Conservation (phyloP, 2,329 filamentous ascomycete species). For the Cladosporium sp. region DNA sequence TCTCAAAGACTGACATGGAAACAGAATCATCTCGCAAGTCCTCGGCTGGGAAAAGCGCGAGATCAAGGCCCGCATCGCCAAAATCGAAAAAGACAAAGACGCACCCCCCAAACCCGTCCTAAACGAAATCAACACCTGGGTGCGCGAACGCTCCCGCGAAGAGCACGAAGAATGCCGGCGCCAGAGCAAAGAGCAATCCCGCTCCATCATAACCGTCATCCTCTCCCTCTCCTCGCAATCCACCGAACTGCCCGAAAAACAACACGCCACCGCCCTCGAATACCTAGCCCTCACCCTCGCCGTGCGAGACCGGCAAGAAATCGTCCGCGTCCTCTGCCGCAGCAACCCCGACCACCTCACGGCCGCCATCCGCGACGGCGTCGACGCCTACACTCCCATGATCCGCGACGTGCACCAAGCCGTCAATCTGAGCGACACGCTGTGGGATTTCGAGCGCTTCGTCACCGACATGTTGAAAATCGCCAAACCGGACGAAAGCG, state of each 20-base stretch:
- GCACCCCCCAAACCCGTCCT: conserved; percentile 59
- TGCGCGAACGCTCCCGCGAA: conserved; percentile 44
- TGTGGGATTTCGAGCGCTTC: conserved; percentile 65
- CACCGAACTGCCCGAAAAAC: conserved; percentile 50
- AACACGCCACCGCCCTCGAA: conserved; percentile 62
- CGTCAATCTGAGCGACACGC: conserved; percentile 65
- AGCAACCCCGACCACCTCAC: conserved; percentile 71
- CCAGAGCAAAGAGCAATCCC: conserved; percentile 49
- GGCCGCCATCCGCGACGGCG: conserved; percentile 58
- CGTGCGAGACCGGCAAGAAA: conserved; percentile 68
- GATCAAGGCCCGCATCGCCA: conserved; percentile 61
- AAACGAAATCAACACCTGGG: conserved; percentile 56
- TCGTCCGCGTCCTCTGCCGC: conserved; percentile 63
- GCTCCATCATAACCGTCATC: conserved; percentile 66
- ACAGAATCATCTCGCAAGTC: conserved; percentile 68
- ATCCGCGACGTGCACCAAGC: conserved; percentile 68
- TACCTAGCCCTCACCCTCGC: conserved; percentile 69
- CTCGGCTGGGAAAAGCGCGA: conserved; percentile 69
- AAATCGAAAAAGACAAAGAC: conserved; percentile 60
- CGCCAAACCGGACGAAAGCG: conserved; percentile 32
- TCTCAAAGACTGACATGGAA: neutral
- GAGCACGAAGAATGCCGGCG: conserved; percentile 58
- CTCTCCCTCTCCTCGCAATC: conserved; percentile 50
- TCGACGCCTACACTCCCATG: conserved; percentile 69
- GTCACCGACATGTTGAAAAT: conserved; percentile 65